Evolutionary conservation across 805 yeast species (phyloP), one percentile per base, ranked within the genome.

Genomic region (Teunomyces lycoperdinae): DNA sequence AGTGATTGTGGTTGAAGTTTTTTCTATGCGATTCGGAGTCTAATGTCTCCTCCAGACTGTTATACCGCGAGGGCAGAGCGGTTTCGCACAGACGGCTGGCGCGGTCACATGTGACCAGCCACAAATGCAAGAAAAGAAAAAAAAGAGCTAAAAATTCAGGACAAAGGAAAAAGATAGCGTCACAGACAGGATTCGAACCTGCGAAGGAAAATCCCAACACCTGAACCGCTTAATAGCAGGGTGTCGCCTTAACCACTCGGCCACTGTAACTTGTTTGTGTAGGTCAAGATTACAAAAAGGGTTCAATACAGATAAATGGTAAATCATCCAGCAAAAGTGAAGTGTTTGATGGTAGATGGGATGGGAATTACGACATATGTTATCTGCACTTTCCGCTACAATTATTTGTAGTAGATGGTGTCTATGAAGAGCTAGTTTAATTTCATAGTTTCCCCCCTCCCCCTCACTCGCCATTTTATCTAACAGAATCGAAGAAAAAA

Each of bases 101-200:
- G 26, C 10, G 10, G 17, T 9, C 6, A 10, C 41, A 38, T 29
- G 26, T 38, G 41, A 38, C 41, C 16, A 24, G 5, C 17, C 27
- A 11, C 28, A 9, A 16, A 16, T 9, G 13, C 14, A n/a, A 34
- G n/a, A 17, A 20, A 16, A 2, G 16, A 35, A 4, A 3, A 10
- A 9, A 35, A 24, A n/a, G 3, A 17, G n/a, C 17, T 9, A 32
- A 32, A 32, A 32, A 32, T 11, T 3, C 32, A 32, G 20, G 20
- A 4, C 20, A 3, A 4, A 17, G 20, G 14, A 11, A 5, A n/a
- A 24, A 14, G 73, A 73, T 68, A 64, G 58, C 96, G 96, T 87
- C 87, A 89, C 95, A 86, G 95, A 88, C 96, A 89, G 95, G 96
- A 89, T 89, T 89, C 96, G 96, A 89, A 89, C 96, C 95, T 89